phyloP scores from a whole-genome alignment of 306 rosid genomes.

The Prunus persica region Prunus_persica_NCBIv2 NC_034016.1:10745501-10746000 shows the following conservation, averaged over 20 bases:
- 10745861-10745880: neutral
- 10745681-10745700: neutral
- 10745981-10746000: constrained; percentile 4
- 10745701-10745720: neutral
- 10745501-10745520: neutral
- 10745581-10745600: neutral
- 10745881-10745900: neutral
- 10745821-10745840: neutral
- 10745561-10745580: neutral
- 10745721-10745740: neutral
- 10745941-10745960: neutral
- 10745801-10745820: neutral
- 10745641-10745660: neutral
- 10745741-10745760: neutral
- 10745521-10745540: neutral
- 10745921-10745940: neutral
- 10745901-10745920: neutral
- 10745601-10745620: neutral
- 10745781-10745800: neutral
- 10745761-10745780: neutral
- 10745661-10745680: neutral
- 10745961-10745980: neutral
- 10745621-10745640: neutral
- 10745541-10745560: neutral
- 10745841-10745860: neutral